phyloP scores from a whole-genome alignment of 371 early-diverging fungal species.

The Edhazardia aedis region DNA sequence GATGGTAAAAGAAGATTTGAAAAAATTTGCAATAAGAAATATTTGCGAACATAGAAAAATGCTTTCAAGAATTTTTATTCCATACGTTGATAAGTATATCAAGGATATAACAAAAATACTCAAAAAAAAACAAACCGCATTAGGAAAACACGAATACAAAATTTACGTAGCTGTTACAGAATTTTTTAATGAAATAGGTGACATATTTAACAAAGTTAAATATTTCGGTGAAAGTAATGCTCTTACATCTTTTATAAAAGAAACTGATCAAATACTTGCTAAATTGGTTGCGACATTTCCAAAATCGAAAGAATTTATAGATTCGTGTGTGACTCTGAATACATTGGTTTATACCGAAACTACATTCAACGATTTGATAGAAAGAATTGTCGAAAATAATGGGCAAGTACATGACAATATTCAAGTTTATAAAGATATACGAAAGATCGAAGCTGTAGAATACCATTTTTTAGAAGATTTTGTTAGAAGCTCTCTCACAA shows the following conservation, averaged over 20 bases:
- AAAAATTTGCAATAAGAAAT: too few species aligned
- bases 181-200: not conserved
- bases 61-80: not conserved
- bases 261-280: not conserved
- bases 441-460: not conserved
- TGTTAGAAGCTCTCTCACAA: not conserved
- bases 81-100: not conserved
- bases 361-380: not conserved
- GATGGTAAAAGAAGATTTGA: too few species aligned
- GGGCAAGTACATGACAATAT: not conserved
- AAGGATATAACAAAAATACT: not conserved
- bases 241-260: not conserved
- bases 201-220: not conserved
- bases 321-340: not conserved
- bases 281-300: not conserved
- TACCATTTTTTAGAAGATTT: not conserved
- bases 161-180: not conserved
- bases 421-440: not conserved
- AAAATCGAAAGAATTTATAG: not conserved
- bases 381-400: not conserved
- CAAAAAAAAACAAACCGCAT: not conserved
- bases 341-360: not conserved
- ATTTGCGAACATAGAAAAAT: not conserved
- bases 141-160: not conserved
- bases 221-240: not conserved